Evolutionary conservation across 202 grass and related monocot species (phyloP).

Genomic region (Alloteropsis angusta): DNA sequence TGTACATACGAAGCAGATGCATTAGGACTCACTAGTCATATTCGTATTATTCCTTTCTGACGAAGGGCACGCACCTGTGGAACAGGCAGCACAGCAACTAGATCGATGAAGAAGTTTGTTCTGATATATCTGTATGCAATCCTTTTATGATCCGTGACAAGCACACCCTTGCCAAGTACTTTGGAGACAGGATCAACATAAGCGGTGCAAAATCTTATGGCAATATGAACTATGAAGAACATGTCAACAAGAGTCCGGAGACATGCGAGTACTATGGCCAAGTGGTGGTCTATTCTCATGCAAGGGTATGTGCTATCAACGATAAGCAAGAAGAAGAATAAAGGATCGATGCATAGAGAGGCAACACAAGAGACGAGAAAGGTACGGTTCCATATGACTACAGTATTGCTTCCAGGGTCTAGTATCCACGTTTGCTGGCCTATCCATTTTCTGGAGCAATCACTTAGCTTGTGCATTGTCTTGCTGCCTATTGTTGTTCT

Average conservation of each 20-base stretch:
- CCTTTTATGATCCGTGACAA: slow-evolving; percentile 32
- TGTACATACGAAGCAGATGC: slow-evolving; percentile 15
- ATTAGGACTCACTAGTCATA: not conserved
- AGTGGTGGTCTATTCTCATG: slow-evolving; percentile 30
- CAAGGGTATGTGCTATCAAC: not conserved
- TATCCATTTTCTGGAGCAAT: not conserved
- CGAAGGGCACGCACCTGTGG: slow-evolving; percentile 32
- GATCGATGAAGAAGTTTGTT: slow-evolving; percentile 40
- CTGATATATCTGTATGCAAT: slow-evolving; percentile 41
- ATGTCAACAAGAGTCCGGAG: slow-evolving; percentile 38
- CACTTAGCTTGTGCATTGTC: not conserved
- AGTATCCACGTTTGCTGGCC: slow-evolving; percentile 18
- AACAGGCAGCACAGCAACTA: slow-evolving; percentile 43
- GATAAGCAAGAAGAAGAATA: slow-evolving; percentile 40
- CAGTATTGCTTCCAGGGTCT: slow-evolving; percentile 33
- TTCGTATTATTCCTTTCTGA: not conserved
- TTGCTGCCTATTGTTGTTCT: not conserved
- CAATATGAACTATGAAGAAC: slow-evolving; percentile 44
- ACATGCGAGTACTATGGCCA: slow-evolving; percentile 34
- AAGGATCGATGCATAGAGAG: slow-evolving; percentile 44
- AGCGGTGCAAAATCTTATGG: slow-evolving; percentile 45
- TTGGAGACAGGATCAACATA: slow-evolving; percentile 47
- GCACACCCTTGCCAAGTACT: slow-evolving; percentile 46
- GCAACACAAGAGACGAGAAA: slow-evolving; percentile 42
- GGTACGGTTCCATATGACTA: slow-evolving; percentile 39